Base-by-base conservation (phyloP, 148 eudicot genomes). In the Persicaria maculosa region DNA sequence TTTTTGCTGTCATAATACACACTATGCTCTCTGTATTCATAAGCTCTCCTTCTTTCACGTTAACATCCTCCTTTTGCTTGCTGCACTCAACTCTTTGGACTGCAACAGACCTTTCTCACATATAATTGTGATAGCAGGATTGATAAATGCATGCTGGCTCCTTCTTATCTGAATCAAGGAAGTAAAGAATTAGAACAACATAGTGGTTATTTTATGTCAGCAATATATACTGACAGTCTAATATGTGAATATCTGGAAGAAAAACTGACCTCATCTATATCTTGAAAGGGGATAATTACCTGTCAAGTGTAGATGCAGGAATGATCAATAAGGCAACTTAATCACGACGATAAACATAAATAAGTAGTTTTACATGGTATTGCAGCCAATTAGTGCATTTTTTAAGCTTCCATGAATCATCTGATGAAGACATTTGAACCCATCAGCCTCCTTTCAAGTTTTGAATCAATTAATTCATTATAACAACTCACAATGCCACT, bases 61-160 rank as follows among this genome's bases (percentile, higher is more conserved):
- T n/a, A n/a, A n/a, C n/a, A n/a, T n/a, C n/a, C n/a, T n/a, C n/a
- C n/a, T n/a, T n/a, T n/a, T n/a, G n/a, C n/a, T n/a, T n/a, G n/a
- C n/a, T n/a, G n/a, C n/a, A n/a, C n/a, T n/a, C n/a, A n/a, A n/a
- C n/a, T n/a, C n/a, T n/a, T n/a, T n/a, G n/a, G n/a, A n/a, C n/a
- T n/a, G n/a, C n/a, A n/a, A n/a, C n/a, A n/a, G n/a, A n/a, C n/a
- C n/a, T n/a, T n/a, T n/a, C n/a, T n/a, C n/a, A n/a, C n/a, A n/a
- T n/a, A 95, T 83, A 72, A 95, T 88, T 62, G 98, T 95, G 71
- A 95, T 83, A 64, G 97, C 88, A 48, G 98, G 98, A 87, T 95
- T 95, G 50, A 95, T 90, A 50, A 88, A 76, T 61, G 98, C 98
- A 86, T 95, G 98, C 73, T 95, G 98, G 81, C 97, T 95, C 82